Base-by-base conservation (phyloP, 2,329 filamentous ascomycete species). In the Trichoderma sp. region DNA sequence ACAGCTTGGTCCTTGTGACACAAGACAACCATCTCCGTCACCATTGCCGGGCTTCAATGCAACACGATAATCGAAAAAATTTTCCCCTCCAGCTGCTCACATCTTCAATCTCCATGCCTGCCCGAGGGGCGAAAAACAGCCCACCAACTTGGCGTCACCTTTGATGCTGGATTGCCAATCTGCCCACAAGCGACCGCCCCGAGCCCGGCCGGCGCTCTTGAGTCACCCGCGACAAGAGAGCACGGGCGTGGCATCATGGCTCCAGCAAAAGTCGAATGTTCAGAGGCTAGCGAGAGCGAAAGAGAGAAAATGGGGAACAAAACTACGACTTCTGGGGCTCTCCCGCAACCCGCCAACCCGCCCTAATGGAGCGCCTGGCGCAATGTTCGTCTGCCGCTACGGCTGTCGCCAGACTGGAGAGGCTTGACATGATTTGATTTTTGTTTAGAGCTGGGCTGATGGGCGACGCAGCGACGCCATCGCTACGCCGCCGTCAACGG, bases 41-140 rank as follows among this genome's bases (percentile, higher is more conserved):
- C 69, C 69, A 56, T 53, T 14, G 29, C 60, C 35, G 6, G 38
- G 53, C n/a, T 33, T 27, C 18, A 53, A 65, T 73, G 38, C 69
- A 33, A 33, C 71, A 33, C 71, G 45, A 66, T 62, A 33, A 60
- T 35, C n/a, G 6, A 38, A 62, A 64, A 73, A 18, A 8, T 56
- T 65, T 65, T 53, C 24, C 45, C 41, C n/a, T 35, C 45, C 18
- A 27, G 29, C 24, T 59, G 33, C 33, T 53, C n/a, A 31, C 29
- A 41, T 74, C 29, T 56, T 7, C 6, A 35, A 45, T 27, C 35
- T 24, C 41, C 68, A 73, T 67, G 41, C n/a, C 41, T 66, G 62
- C 68, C 68, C 74, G 71, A 75, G 74, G 74, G 74, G 74, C 67
- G 62, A 72, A 75, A 75, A 75, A 73, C 41, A 66, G 74, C 74